Base-by-base conservation (phyloP, 163 green algal species). In the Scenedesmus sp. region DNA sequence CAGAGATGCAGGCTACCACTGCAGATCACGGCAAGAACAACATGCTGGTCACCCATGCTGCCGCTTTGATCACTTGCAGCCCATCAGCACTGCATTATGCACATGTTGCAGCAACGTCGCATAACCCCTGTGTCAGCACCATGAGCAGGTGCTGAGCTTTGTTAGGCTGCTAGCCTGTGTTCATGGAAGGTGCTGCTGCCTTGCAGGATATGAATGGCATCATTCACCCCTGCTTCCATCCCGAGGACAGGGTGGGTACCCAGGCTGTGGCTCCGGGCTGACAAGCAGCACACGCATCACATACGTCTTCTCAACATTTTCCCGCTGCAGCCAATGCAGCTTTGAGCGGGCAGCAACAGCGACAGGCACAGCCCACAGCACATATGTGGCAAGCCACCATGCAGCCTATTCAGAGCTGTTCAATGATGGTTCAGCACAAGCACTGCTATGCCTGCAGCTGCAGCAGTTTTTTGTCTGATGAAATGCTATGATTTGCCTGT, bases 161-260 rank as follows among this genome's bases (percentile, higher is more conserved):
- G 9, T 10, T 46, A 15, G 51, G 73, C 73, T 46, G 30, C 18
- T 49, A 13, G 18, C 15, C 73, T 15, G 15, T 82, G 35, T 37
- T 82, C 9, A 44, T 37, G 6, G 18, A 33, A 46, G 18, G 1
- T 82, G 37, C 15, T 46, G 35, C 20, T 51, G 30, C 24, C 33
- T 33, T 92, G 86, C 97, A 99, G 95, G 97, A 99, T 91, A 99
- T 99, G 97, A 99, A 99, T 92, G 97, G 97, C 40, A 98, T 99
- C 94, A 98, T 99, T 85, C 97, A 98, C 92, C 98, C 98, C 7
- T 99, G 98, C 96, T 99, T 99, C 92, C 98, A 99, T 92, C 98
- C 98, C 16, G 98, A 99, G 94, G 98, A 99, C 95, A 93, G 95
- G 91, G 95, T 98, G 84, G 6, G 65, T 76, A 18, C 65, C 65